Conservation (phyloP, 2,329 filamentous ascomycete genomes). For the Verticillium nubilum region DNA sequence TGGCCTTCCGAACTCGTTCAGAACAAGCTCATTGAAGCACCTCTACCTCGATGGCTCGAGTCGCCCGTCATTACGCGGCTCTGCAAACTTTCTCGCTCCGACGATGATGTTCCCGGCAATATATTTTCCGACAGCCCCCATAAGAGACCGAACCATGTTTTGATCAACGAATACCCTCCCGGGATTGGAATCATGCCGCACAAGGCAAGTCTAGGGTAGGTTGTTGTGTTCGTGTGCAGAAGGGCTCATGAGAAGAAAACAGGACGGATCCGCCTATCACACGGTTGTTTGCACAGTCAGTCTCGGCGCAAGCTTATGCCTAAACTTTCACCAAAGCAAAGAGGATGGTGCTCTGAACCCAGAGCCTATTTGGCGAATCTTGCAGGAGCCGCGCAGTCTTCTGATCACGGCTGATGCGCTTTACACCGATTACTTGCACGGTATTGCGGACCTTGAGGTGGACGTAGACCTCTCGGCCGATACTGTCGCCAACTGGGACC, state of each 20-base stretch:
- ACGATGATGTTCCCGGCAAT: conserved; percentile 22
- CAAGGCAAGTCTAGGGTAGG: conserved; percentile 45
- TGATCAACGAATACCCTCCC: conserved; percentile 86
- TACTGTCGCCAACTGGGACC: conserved; percentile 67
- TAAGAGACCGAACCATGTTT: conserved; percentile 74
- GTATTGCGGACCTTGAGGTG: conserved; percentile 60
- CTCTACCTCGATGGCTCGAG: conserved; percentile 70
- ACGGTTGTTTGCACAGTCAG: conserved; percentile 89
- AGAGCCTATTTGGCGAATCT: conserved; percentile 49
- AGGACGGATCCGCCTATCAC: conserved; percentile 80
- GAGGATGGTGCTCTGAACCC: conserved; percentile 52
- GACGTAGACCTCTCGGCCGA: conserved; percentile 59
- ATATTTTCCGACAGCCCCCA: conserved; percentile 66
- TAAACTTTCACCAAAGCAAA: conserved; percentile 67
- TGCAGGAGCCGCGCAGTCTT: conserved; percentile 81
- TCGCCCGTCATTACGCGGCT: conserved; percentile 62
- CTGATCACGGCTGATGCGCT: conserved; percentile 65
- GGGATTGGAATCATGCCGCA: conserved; percentile 96
- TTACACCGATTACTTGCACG: conserved; percentile 69
- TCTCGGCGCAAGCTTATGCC: conserved; percentile 69
- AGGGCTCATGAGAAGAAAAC: conserved; percentile 18
- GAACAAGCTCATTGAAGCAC: conserved; percentile 68
- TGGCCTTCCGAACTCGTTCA: conserved; percentile 80
- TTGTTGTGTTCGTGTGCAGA: conserved; percentile 5
- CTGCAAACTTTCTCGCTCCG: conserved; percentile 39